Conservation (phyloP, 352 stramenopile genomes). For the Globisporangium nagaii region DNA sequence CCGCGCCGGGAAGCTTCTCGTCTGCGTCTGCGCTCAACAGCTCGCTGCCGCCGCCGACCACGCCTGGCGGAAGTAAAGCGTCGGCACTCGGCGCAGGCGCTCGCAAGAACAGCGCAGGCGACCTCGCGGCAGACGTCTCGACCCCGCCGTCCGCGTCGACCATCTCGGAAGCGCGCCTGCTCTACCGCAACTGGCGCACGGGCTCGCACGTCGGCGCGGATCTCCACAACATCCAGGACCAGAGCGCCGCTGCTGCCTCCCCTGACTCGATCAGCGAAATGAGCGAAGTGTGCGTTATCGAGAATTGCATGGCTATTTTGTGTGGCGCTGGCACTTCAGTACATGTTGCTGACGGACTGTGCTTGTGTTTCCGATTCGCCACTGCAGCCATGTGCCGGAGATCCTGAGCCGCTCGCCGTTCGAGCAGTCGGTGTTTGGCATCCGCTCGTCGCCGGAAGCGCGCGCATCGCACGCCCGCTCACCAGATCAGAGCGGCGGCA, state of each 20-base stretch:
- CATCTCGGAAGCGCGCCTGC: slow-evolving; percentile 57
- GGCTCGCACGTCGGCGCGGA: slow-evolving; percentile 40
- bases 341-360: too few species aligned
- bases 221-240: slow-evolving; percentile 9
- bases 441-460: slow-evolving; percentile 8
- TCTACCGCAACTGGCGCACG: slow-evolving; percentile 80
- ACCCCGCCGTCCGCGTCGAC: slow-evolving; percentile 42
- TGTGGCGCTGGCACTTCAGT: background rate
- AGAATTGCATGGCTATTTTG: background rate
- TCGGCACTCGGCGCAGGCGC: slow-evolving; percentile 2
- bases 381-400: slow-evolving; percentile 29
- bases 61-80: background rate
- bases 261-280: slow-evolving; percentile 18
- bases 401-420: slow-evolving; percentile 61
- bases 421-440: slow-evolving; percentile 27
- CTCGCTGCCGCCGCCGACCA: slow-evolving; percentile 4
- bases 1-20: background rate
- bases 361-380: too few species aligned
- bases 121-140: slow-evolving; percentile 45
- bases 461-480: slow-evolving; percentile 23
- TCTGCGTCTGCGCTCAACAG: background rate
- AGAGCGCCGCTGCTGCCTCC: background rate
- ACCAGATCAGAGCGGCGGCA: slow-evolving; percentile 7
- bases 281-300: slow-evolving; percentile 49
- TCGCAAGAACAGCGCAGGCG: slow-evolving; percentile 61